phyloP scores from a whole-genome alignment of 169 alveolate species.

The Plasmodium falciparum region DNA sequence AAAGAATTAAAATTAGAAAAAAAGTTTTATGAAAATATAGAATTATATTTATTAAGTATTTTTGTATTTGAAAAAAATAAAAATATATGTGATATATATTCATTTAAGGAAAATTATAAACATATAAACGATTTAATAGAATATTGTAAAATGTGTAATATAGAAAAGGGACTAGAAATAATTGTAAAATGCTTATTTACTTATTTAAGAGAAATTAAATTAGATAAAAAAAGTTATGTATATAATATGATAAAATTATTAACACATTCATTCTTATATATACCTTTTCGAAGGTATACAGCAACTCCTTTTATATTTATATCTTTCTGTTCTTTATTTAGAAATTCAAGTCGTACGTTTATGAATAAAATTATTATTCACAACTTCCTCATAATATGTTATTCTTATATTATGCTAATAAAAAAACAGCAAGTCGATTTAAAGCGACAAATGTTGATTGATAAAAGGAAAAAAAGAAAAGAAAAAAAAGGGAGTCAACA shows the following conservation, averaged over 20 bases:
- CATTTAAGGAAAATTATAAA: slow-evolving; percentile 28
- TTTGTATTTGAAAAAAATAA: slow-evolving; percentile 45
- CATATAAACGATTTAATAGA: slow-evolving; percentile 44
- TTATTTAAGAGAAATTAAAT: slow-evolving; percentile 36
- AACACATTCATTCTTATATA: slow-evolving; percentile 22
- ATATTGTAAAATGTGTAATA: slow-evolving; percentile 34
- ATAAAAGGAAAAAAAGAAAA: too few species aligned
- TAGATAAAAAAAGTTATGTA: slow-evolving; percentile 24
- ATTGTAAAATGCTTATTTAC: slow-evolving; percentile 47
- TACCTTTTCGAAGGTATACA: slow-evolving; percentile 24
- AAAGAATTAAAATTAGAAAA: slow-evolving; percentile 55
- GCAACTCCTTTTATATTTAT: slow-evolving; percentile 49
- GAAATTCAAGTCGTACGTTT: slow-evolving; percentile 13
- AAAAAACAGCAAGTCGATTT: too few species aligned
- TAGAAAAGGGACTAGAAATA: slow-evolving; percentile 63
- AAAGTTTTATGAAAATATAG: slow-evolving; percentile 26
- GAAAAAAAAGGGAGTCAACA: too few species aligned
- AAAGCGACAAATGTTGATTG: too few species aligned
- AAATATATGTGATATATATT: slow-evolving; percentile 21
- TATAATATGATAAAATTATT: slow-evolving; percentile 50
- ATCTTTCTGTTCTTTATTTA: slow-evolving; percentile 69
- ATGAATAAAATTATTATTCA: slow-evolving; percentile 54
- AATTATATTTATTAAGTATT: slow-evolving; percentile 38
- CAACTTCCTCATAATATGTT: slow-evolving; percentile 34
- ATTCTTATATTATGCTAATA: slow-evolving; percentile 10